These are phyloP conservation scores for Penicillium pulvis DNA, from an alignment of 495 filamentous ascomycete genomes.

Conservation along the genomic window DNA sequence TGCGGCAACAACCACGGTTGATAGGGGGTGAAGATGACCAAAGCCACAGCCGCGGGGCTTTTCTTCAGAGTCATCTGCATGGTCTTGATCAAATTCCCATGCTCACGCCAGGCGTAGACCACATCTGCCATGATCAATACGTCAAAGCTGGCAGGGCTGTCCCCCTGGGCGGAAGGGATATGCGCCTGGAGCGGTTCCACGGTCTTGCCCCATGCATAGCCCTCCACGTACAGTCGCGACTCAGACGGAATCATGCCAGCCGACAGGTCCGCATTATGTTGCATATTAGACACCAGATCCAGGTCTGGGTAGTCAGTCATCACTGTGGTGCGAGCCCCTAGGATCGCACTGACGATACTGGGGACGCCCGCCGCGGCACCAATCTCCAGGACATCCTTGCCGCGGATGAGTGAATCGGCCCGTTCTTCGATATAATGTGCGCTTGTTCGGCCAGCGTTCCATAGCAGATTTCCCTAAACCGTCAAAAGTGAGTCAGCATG, in stretches of 20 bases:
- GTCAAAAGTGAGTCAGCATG: constrained; percentile 1
- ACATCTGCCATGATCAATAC: constrained; percentile 83
- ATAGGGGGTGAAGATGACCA: constrained; percentile 94
- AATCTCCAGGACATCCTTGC: constrained; percentile 78
- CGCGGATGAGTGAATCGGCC: constrained; percentile 53
- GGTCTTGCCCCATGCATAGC: constrained; percentile 79
- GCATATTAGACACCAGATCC: constrained; percentile 75
- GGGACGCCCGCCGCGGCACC: constrained; percentile 89
- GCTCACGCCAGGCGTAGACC: constrained; percentile 86
- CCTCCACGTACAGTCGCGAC: constrained; percentile 53
- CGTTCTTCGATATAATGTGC: constrained; percentile 74
- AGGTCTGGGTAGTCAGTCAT: constrained; percentile 88
- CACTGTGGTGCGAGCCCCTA: constrained; percentile 69
- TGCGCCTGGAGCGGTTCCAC: constrained; percentile 52
- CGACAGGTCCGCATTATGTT: constrained; percentile 64
- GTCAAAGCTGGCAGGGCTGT: constrained; percentile 59
- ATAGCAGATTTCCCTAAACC: constrained; percentile 78
- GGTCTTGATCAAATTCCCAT: constrained; percentile 70
- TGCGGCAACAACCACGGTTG: constrained; percentile 83
- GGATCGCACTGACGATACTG: constrained; percentile 71
- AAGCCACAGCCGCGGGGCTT: constrained; percentile 57
- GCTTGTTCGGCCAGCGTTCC: constrained; percentile 80
- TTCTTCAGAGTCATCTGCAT: constrained; percentile 63
- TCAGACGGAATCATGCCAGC: constrained; percentile 26
- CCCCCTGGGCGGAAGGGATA: constrained; percentile 33